Evolutionary conservation across 2,329 filamentous ascomycete genomes (phyloP).

Genomic region (Claviceps sp.): DNA sequence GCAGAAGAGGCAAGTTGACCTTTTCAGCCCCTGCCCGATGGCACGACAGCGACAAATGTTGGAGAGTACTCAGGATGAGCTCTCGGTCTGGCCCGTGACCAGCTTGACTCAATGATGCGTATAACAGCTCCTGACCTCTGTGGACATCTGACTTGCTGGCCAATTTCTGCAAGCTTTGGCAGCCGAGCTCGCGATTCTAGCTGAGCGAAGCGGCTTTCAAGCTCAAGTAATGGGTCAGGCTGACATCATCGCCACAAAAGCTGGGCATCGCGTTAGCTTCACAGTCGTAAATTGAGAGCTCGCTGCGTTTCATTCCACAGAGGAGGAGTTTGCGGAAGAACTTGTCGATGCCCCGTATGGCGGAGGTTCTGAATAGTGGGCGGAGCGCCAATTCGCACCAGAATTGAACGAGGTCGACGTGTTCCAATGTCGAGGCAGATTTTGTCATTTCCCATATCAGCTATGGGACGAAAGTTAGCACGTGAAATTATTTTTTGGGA

Average conservation of each 20-base stretch:
- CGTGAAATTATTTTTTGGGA: not conserved
- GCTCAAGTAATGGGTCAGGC: slow-evolving; percentile 57
- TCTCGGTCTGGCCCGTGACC: slow-evolving; percentile 48
- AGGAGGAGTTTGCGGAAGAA: slow-evolving; percentile 60
- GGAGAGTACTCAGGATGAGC: slow-evolving; percentile 33
- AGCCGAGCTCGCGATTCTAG: slow-evolving; percentile 44
- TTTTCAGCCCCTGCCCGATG: slow-evolving; percentile 9
- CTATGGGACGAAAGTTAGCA: slow-evolving; percentile 27
- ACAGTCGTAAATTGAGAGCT: slow-evolving; percentile 17
- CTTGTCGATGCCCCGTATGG: slow-evolving; percentile 53
- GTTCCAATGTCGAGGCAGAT: slow-evolving; percentile 34
- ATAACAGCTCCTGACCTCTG: slow-evolving; percentile 45
- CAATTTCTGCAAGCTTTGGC: slow-evolving; percentile 45
- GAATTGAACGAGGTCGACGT: slow-evolving; percentile 40
- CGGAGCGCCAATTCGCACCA: slow-evolving; percentile 66
- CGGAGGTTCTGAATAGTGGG: slow-evolving; percentile 49
- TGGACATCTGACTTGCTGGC: slow-evolving; percentile 35
- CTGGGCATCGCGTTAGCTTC: slow-evolving; percentile 45
- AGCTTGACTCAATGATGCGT: slow-evolving; percentile 69
- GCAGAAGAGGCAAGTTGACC: slow-evolving; percentile 22
- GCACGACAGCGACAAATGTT: slow-evolving; percentile 18
- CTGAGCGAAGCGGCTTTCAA: slow-evolving; percentile 57
- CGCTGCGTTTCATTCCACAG: slow-evolving; percentile 44
- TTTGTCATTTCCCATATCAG: slow-evolving; percentile 75
- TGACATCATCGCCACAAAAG: slow-evolving; percentile 40